phyloP scores from a whole-genome alignment of 371 early-diverging fungal species.

The Phascolomyces articulosus region DNA sequence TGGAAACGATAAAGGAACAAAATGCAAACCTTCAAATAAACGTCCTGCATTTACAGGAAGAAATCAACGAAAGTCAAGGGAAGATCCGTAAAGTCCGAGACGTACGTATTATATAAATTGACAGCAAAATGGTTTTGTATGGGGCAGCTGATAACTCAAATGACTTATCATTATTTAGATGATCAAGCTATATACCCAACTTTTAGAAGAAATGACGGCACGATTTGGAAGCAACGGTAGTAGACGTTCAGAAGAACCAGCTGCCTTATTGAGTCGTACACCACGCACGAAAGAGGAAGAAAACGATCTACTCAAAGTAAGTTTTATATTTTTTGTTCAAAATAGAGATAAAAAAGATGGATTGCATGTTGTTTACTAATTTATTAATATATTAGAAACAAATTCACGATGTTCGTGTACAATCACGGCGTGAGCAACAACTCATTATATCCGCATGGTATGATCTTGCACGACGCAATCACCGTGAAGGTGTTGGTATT shows the following conservation, averaged over 20 bases:
- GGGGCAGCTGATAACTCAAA: not conserved
- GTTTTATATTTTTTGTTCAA: not conserved
- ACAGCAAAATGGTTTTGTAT: too few species aligned
- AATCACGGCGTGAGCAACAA: slow-evolving; percentile 70
- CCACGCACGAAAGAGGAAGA: slow-evolving; percentile 70
- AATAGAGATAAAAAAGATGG: not conserved
- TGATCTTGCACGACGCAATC: slow-evolving; percentile 59
- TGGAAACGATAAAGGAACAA: slow-evolving; percentile 65
- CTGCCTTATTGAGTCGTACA: slow-evolving; percentile 22
- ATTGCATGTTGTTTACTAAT: not conserved
- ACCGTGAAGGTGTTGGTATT: slow-evolving; percentile 55
- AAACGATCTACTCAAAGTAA: slow-evolving; percentile 70
- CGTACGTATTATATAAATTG: too few species aligned
- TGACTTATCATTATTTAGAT: slow-evolving; percentile 18
- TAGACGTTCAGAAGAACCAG: slow-evolving; percentile 30
- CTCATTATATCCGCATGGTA: slow-evolving; percentile 82
- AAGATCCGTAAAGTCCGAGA: slow-evolving; percentile 80
- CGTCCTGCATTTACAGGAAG: slow-evolving; percentile 67
- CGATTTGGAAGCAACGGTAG: slow-evolving; percentile 31
- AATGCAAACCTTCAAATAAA: slow-evolving; percentile 61
- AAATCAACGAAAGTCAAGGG: slow-evolving; percentile 71
- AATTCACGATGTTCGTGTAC: slow-evolving; percentile 64
- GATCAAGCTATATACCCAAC: slow-evolving; percentile 62
- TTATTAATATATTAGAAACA: slow-evolving; percentile 52
- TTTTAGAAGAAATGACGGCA: slow-evolving; percentile 51